These are phyloP conservation scores for Ustilago xerochloae DNA, from an alignment of 1,284 basidiomycete genomes.

Conservation along the genomic window DNA sequence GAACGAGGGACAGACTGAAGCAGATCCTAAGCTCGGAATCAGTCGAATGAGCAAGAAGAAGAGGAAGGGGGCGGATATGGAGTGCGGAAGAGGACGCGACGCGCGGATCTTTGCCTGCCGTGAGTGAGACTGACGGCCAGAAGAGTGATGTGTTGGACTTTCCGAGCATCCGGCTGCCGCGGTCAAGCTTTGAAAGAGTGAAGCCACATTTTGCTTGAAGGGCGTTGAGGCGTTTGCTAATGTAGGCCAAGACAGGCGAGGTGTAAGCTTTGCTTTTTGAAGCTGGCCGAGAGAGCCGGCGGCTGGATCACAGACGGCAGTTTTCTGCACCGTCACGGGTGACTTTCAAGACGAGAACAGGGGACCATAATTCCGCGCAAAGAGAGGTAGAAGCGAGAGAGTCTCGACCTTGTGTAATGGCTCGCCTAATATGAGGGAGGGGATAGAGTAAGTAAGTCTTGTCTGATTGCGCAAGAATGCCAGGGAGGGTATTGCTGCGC, in stretches of 20 bases:
- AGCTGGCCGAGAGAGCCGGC: too few relatives aligned
- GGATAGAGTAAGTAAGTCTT: too few relatives aligned
- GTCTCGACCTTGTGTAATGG: background rate
- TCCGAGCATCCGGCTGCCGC: conserved; percentile 6
- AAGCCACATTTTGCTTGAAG: background rate
- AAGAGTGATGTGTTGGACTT: background rate
- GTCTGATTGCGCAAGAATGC: conserved; percentile 1
- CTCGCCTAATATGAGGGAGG: too few relatives aligned
- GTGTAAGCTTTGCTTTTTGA: too few relatives aligned
- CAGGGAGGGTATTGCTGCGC: too few relatives aligned
- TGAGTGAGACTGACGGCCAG: background rate
- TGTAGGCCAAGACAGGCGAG: background rate
- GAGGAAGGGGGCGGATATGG: background rate
- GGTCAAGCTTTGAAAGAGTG: background rate
- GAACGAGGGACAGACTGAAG: too few relatives aligned
- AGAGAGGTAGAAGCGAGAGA: background rate
- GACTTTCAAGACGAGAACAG: background rate
- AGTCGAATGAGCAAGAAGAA: background rate
- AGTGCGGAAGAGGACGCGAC: background rate
- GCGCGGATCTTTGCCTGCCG: too few relatives aligned
- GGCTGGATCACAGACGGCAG: background rate
- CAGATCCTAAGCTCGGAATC: too few relatives aligned
- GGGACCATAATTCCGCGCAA: too few relatives aligned
- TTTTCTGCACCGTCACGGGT: background rate
- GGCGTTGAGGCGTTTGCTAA: background rate